Percentiles rank a stretch among this genome's conserved stretches.
Evolutionary conservation across 768 basidiomycete genomes (phyloP).

Genomic region (Tulasnella sp.): DNA sequence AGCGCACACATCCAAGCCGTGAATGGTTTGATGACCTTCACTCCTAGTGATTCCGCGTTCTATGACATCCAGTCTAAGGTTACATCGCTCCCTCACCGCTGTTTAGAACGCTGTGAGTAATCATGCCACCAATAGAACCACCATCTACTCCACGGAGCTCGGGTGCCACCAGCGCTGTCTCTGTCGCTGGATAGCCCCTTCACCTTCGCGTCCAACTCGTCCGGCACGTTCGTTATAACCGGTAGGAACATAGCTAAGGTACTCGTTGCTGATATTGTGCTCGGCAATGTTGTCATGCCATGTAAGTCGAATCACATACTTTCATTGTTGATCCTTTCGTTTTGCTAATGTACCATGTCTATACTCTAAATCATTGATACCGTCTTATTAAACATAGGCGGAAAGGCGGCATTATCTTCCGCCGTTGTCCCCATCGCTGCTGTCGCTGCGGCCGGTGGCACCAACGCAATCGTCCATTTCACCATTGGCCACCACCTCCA

Average conservation of each 20-base stretch:
- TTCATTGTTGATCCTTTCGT: background rate
- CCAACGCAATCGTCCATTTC: background rate
- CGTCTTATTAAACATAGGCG: constrained; percentile 39
- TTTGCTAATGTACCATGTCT: background rate
- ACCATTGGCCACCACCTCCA: background rate
- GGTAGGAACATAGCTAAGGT: constrained; percentile 42
- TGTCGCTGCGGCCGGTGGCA: constrained; percentile 25
- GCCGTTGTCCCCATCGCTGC: constrained; percentile 24
- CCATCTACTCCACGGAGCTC: constrained; percentile 48
- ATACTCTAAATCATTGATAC: constrained; percentile 33
- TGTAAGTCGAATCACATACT: constrained; percentile 11
- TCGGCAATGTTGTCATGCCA: constrained; percentile 62
- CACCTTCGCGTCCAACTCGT: constrained; percentile 40
- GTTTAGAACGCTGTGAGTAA: constrained; percentile 40
- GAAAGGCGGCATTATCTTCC: constrained; percentile 33
- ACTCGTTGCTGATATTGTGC: constrained; percentile 45
- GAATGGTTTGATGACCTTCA: constrained; percentile 54
- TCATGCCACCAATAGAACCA: constrained; percentile 63
- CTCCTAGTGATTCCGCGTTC: constrained; percentile 46
- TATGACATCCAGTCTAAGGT: constrained; percentile 26
- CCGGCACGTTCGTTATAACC: constrained; percentile 44
- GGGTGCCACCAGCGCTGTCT: constrained; percentile 27
- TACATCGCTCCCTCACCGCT: constrained; percentile 22
- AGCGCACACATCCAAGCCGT: constrained; percentile 32
- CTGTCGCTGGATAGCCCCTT: constrained; percentile 48